Evolutionary conservation across 2,329 filamentous ascomycete species (phyloP), one percentile per base, ranked within the genome.

Genomic region (Falciphora oryzae): DNA sequence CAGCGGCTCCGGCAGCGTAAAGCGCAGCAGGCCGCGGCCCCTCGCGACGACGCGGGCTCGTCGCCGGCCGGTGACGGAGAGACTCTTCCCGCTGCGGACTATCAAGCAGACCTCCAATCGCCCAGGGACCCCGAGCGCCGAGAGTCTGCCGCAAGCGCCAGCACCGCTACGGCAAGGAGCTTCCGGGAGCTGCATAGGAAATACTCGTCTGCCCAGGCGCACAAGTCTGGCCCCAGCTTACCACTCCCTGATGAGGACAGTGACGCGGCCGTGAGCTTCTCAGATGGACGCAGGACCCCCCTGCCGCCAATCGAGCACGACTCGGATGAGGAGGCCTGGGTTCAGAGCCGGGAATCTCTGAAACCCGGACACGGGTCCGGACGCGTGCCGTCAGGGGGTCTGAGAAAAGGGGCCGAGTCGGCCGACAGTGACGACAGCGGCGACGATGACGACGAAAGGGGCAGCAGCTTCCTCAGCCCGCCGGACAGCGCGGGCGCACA

Each of bases 1-100:
- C 90, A 93, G 71, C 86, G 89, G 53, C 78, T 92, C 57, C 85
- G 87, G 65, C 79, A 88, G 61, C 83, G 88, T 64, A 90, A 84
- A 68, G 77, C 79, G 58, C 75, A 78, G 6, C 78, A 80, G 60
- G 59, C 78, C 79, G 35, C 72, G 76, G 79, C 78, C 4, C 68
- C 73, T 22, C 78, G 74, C 65, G 71, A 71, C 27, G 72, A 72
- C 14, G 73, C 74, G 44, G 77, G 79, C 35, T 69, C 69, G 14
- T 64, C 69, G 44, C 67, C 65, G 31, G 35, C 32, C 5, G 27
- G 22, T 3, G 64, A 50, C 25, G 65, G 25, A 4, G 57, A 29
- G 8, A 50, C 44, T 29, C 29, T 31, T n/a, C 44, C 62, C 29
- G 63, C 65, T 38, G 78, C 83, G 25, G 85, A 87, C 69, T 85